These are phyloP conservation scores for Begonia masoniana DNA, from an alignment of 306 rosid species.

Conservation along the genomic window DNA sequence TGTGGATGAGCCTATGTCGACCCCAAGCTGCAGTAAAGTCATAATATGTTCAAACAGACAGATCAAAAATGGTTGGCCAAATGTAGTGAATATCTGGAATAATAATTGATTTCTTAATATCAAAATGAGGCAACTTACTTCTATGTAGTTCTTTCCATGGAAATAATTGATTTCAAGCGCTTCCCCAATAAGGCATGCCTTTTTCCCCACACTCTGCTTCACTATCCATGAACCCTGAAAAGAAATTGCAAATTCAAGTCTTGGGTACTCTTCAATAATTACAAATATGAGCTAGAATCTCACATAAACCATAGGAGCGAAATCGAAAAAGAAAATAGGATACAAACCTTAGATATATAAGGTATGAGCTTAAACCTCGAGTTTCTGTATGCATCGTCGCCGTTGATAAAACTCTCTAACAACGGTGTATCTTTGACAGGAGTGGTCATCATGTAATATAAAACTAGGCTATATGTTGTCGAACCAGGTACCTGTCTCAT, in stretches of 20 bases:
- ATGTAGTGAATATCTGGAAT: background rate
- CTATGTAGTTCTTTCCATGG: slow-evolving; percentile 73
- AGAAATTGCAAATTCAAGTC: slow-evolving; percentile 3
- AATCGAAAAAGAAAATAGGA: background rate
- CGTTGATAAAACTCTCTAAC: slow-evolving; percentile 55
- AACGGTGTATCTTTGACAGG: slow-evolving; percentile 61
- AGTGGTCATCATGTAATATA: slow-evolving; percentile 63
- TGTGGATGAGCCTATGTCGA: slow-evolving; percentile 73
- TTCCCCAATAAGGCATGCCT: slow-evolving; percentile 79
- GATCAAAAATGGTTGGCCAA: background rate
- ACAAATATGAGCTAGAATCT: too few species aligned
- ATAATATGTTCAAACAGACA: background rate
- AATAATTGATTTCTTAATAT: background rate
- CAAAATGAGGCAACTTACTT: slow-evolving; percentile 27
- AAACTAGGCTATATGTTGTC: slow-evolving; percentile 42
- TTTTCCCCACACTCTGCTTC: slow-evolving; percentile 89
- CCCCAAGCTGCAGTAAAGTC: slow-evolving; percentile 28
- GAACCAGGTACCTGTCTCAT: slow-evolving; percentile 52
- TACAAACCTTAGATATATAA: slow-evolving; percentile 72
- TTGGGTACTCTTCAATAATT: background rate
- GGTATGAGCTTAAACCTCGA: slow-evolving; percentile 90
- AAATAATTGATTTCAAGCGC: slow-evolving; percentile 43
- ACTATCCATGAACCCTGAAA: slow-evolving; percentile 94
- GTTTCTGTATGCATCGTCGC: slow-evolving; percentile 78
- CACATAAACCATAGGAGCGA: too few species aligned